A percentile compares a stretch with the other conserved stretches of the same genome.
Conservation (phyloP, 306 rosid genomes). For the Glycyrrhiza uralensis region DNA sequence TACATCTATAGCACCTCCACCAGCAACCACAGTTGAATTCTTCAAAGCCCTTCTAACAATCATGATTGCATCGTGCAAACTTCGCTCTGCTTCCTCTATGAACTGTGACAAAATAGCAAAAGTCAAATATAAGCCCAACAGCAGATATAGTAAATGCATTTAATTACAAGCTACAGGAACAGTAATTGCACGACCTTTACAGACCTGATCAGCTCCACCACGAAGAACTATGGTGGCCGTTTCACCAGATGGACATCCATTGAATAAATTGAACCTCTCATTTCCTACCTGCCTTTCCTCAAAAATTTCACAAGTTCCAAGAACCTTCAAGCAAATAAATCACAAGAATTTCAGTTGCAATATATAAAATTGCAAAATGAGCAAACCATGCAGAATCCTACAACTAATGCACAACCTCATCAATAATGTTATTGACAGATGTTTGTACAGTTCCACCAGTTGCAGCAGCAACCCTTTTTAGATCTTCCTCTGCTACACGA, state of each 20-base stretch:
- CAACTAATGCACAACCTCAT: slow-evolving; percentile 56
- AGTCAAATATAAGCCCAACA: not conserved
- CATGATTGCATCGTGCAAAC: slow-evolving; percentile 99
- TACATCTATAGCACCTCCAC: slow-evolving; percentile 99
- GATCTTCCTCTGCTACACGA: slow-evolving; percentile 95
- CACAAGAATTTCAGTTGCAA: slow-evolving; percentile 18
- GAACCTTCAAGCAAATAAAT: slow-evolving; percentile 58
- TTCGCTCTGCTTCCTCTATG: slow-evolving; percentile 98
- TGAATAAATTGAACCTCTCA: slow-evolving; percentile 91
- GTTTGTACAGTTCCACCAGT: slow-evolving; percentile 97
- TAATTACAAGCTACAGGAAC: not conserved
- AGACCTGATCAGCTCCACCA: slow-evolving; percentile 99
- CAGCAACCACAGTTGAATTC: slow-evolving; percentile 97
- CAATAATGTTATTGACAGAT: slow-evolving; percentile 86
- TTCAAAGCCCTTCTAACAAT: slow-evolving; percentile 95
- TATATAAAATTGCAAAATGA: not conserved
- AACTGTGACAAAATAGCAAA: slow-evolving; percentile 52
- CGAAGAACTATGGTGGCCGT: slow-evolving; percentile 99
- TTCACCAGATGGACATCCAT: slow-evolving; percentile 90
- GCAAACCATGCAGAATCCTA: not conserved
- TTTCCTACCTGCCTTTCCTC: slow-evolving; percentile 99
- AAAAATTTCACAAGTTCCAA: slow-evolving; percentile 87
- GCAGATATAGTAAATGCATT: not conserved
- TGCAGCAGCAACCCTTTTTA: slow-evolving; percentile 91
- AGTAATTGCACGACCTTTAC: not conserved